Evolutionary conservation across 1,284 basidiomycete species (phyloP).

Genomic region (Tilletia indica): DNA sequence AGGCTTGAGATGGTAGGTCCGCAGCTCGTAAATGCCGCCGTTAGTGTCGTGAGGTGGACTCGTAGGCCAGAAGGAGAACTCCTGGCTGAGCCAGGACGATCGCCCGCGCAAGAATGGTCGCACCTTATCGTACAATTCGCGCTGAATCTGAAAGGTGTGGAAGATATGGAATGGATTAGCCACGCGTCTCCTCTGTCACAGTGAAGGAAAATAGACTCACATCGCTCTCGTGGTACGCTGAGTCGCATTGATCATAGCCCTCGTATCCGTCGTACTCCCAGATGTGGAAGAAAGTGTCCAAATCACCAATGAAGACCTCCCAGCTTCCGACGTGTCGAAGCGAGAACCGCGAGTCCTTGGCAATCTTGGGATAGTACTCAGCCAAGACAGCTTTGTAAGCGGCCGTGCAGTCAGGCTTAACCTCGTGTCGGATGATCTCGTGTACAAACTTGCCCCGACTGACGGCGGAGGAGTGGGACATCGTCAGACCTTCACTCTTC

Average conservation of each 20-base stretch:
- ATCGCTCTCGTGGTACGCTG: constrained; percentile 28
- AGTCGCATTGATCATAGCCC: constrained; percentile 43
- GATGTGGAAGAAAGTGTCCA: constrained; percentile 54
- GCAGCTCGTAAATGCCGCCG: constrained; percentile 43
- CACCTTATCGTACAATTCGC: constrained; percentile 26
- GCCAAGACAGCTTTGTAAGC: constrained; percentile 40
- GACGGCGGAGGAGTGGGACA: constrained; percentile 33
- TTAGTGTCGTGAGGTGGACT: constrained; percentile 28
- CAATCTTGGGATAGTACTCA: constrained; percentile 41
- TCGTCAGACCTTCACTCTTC: constrained; percentile 17
- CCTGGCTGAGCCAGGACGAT: constrained; percentile 51
- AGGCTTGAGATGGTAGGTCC: constrained; percentile 52
- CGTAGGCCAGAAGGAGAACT: constrained; percentile 52
- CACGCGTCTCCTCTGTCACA: too few relatives aligned
- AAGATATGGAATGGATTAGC: too few relatives aligned
- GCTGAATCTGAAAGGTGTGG: not conserved
- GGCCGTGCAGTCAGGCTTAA: constrained; percentile 38
- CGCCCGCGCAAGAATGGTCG: constrained; percentile 35
- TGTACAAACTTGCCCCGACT: constrained; percentile 49
- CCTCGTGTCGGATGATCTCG: constrained; percentile 49
- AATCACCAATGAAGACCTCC: constrained; percentile 50
- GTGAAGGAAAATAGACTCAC: constrained; percentile 7
- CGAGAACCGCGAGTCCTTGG: constrained; percentile 28
- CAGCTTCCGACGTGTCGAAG: constrained; percentile 41
- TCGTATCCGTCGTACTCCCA: constrained; percentile 52